Percentiles rank a stretch among this genome's conserved stretches.
phyloP scores from a whole-genome alignment of 2,329 filamentous ascomycete species.

The Phyllosticta ampelicida region DNA sequence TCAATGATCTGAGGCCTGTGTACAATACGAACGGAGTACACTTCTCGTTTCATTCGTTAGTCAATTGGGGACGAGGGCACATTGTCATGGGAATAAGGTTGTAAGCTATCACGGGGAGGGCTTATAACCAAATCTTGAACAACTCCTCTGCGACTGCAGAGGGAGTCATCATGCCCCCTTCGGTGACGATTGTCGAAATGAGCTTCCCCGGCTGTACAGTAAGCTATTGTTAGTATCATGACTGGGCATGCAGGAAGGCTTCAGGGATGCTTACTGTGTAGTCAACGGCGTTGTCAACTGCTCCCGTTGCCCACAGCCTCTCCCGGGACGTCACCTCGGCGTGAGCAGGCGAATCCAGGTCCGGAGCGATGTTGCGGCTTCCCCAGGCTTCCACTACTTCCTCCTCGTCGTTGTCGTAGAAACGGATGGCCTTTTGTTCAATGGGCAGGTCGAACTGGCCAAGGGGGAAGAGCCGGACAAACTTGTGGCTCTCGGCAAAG shows the following conservation, averaged over 20 bases:
- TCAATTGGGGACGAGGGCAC: not conserved
- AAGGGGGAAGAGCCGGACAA: constrained; percentile 75
- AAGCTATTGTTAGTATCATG: not conserved
- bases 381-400: constrained; percentile 7
- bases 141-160: constrained; percentile 60
- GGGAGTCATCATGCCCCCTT: constrained; percentile 60
- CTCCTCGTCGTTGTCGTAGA: constrained; percentile 44
- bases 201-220: constrained; percentile 51
- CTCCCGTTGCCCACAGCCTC: constrained; percentile 14
- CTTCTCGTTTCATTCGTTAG: no score
- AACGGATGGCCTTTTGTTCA: constrained; percentile 66
- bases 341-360: not conserved
- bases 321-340: constrained; percentile 1
- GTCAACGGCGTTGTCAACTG: constrained; percentile 48
- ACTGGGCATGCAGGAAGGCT: not conserved
- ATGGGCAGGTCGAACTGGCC: constrained; percentile 74
- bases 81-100: not conserved
- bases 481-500: constrained; percentile 92
- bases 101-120: constrained; percentile 1
- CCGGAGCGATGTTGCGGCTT: constrained; percentile 1
- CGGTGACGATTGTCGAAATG: constrained; percentile 64
- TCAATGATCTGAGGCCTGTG: constrained; percentile 13
- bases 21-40: no score
- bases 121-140: constrained; percentile 49
- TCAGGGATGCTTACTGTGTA: constrained; percentile 47